Conservation (phyloP, 441 rosid genomes). For the Gossypium davidsonii region DNA sequence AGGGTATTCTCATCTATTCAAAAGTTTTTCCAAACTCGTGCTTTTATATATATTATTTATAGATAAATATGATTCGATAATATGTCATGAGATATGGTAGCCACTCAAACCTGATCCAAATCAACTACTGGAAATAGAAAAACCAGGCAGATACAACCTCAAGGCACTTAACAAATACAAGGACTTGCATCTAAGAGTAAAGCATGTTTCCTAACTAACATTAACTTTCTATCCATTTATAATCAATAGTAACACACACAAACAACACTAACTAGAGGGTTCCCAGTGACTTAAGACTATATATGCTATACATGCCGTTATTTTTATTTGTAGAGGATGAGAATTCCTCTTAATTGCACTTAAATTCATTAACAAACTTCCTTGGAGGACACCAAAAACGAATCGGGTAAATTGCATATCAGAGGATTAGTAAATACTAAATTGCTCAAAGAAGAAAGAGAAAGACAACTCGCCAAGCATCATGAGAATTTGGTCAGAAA, state of each 20-base stretch:
- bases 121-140: background rate
- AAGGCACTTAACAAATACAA: background rate
- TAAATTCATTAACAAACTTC: background rate
- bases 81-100: background rate
- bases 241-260: background rate
- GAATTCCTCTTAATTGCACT: background rate
- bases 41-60: too few species aligned
- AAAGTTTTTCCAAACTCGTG: too few species aligned
- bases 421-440: background rate
- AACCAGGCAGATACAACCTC: background rate
- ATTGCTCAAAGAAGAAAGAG: background rate
- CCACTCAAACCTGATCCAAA: background rate
- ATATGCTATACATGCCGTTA: background rate
- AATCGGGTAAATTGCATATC: background rate
- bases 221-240: background rate
- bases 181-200: background rate
- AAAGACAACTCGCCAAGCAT: background rate
- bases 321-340: background rate
- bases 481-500: slow-evolving; percentile 2
- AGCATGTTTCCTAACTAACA: background rate
- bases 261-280: background rate
- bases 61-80: background rate
- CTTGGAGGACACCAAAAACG: background rate
- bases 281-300: background rate
- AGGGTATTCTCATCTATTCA: too few species aligned